Evolutionary conservation across 2,329 filamentous ascomycete species (phyloP).

Genomic region (Tolypocladium sp.): DNA sequence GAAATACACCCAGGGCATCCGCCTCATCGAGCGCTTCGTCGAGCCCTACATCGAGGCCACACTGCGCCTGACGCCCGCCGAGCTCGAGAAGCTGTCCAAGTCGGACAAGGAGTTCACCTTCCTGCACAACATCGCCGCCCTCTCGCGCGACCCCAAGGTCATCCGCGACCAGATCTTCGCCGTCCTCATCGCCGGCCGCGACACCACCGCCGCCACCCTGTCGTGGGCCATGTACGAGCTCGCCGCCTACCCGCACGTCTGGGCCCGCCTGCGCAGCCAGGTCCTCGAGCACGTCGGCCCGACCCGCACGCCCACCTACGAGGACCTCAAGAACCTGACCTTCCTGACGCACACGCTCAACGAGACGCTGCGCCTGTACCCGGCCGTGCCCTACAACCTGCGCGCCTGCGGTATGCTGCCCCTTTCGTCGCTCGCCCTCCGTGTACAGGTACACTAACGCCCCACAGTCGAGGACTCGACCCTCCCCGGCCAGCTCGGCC

Average conservation of each 20-base stretch:
- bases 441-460: neutral
- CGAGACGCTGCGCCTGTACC: conserved; percentile 71
- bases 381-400: conserved; percentile 71
- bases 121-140: conserved; percentile 72
- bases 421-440: no score
- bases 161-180: conserved; percentile 80
- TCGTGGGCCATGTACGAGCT: conserved; percentile 81
- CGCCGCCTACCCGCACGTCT: conserved; percentile 56
- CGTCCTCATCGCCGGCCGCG: conserved; percentile 73
- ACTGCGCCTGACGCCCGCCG: conserved; percentile 56
- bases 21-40: conserved; percentile 66
- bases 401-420: conserved; percentile 28
- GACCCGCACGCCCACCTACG: conserved; percentile 57
- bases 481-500: conserved; percentile 57
- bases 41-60: conserved; percentile 69
- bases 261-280: conserved; percentile 63
- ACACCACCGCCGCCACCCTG: conserved; percentile 77
- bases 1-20: conserved; percentile 55
- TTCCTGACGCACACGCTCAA: conserved; percentile 67
- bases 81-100: conserved; percentile 61
- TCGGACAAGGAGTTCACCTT: conserved; percentile 72
- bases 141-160: conserved; percentile 62
- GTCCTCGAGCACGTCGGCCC: conserved; percentile 60
- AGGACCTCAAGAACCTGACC: conserved; percentile 78
- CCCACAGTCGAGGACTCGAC: conserved; percentile 63